Percentiles rank a stretch among this genome's conserved stretches.
Conservation (phyloP, 768 basidiomycete genomes). For the Phaffia tasmanica region DNA sequence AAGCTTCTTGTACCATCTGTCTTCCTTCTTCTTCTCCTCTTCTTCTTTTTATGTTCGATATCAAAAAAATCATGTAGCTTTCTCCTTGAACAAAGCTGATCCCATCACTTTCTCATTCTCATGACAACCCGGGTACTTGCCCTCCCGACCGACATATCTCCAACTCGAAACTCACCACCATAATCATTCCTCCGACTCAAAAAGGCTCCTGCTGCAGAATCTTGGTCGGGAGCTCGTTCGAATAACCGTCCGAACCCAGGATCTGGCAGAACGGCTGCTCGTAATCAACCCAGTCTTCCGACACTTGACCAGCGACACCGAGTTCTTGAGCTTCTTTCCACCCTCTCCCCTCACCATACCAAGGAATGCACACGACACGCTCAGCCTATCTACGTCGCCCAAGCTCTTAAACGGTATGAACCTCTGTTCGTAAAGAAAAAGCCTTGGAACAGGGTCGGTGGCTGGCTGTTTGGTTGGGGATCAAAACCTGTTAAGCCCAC, state of each 20-base stretch:
- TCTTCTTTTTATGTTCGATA: neutral
- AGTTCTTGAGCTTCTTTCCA: constrained; percentile 73
- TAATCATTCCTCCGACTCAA: neutral
- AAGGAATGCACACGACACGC: constrained; percentile 76
- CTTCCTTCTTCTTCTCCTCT: neutral
- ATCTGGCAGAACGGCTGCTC: neutral
- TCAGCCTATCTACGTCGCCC: constrained; percentile 67
- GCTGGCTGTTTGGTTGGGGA: constrained; percentile 19
- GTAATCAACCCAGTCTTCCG: constrained; percentile 45
- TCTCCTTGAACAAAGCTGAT: neutral
- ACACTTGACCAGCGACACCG: constrained; percentile 72
- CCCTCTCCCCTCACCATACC: constrained; percentile 82
- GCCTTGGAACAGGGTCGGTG: constrained; percentile 33
- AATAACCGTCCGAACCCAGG: constrained; percentile 8
- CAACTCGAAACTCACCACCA: neutral
- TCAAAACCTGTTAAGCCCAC: constrained; percentile 11
- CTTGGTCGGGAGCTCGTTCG: constrained; percentile 18
- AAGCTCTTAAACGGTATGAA: constrained; percentile 73
- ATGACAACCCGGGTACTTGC: neutral
- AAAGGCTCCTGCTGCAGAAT: constrained; percentile 10
- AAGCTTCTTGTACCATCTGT: neutral
- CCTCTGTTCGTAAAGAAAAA: constrained; percentile 68
- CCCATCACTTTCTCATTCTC: neutral
- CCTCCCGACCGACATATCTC: neutral
- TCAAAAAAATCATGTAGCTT: neutral